A percentile compares a stretch with the other conserved stretches of the same genome.
These are phyloP conservation scores for Alternaria metachromatica DNA, from an alignment of 2,329 filamentous ascomycete species.

Conservation along the genomic window DNA sequence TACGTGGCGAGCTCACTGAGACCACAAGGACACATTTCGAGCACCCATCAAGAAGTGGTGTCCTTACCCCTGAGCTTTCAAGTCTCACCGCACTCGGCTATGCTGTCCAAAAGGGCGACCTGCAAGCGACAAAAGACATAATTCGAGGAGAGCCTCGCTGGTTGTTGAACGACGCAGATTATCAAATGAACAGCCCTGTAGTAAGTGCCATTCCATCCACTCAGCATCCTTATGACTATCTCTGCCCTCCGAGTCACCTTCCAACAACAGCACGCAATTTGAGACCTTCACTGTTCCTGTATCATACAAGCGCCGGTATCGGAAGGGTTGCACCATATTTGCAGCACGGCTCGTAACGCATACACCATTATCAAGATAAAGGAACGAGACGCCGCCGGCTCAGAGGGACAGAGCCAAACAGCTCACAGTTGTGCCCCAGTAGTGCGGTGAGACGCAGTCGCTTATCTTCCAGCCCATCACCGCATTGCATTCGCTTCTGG, in stretches of 20 bases:
- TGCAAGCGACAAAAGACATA: slow-evolving; percentile 69
- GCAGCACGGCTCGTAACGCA: slow-evolving; percentile 22
- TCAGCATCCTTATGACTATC: slow-evolving; percentile 34
- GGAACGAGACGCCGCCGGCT: slow-evolving; percentile 35
- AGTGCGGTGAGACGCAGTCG: slow-evolving; percentile 30
- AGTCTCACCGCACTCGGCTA: slow-evolving; percentile 80
- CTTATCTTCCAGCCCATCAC: slow-evolving; percentile 40
- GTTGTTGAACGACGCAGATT: slow-evolving; percentile 77
- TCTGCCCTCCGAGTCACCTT: slow-evolving; percentile 21
- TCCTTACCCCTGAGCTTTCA: slow-evolving; percentile 63
- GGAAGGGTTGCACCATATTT: slow-evolving; percentile 22
- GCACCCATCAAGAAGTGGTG: slow-evolving; percentile 68
- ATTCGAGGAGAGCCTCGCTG: slow-evolving; percentile 70
- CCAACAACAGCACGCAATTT: slow-evolving; percentile 13
- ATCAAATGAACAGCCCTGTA: slow-evolving; percentile 76
- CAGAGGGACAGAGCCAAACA: slow-evolving; percentile 30
- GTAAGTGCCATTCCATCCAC: slow-evolving; percentile 46
- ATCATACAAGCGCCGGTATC: slow-evolving; percentile 33
- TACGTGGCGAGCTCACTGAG: slow-evolving; percentile 87
- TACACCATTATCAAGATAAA: slow-evolving; percentile 39
- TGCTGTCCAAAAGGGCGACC: slow-evolving; percentile 75
- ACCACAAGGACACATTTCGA: slow-evolving; percentile 74
- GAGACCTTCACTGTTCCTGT: slow-evolving; percentile 15
- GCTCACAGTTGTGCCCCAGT: slow-evolving; percentile 20
- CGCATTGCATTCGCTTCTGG: slow-evolving; percentile 25